Evolutionary conservation across 2,329 filamentous ascomycete genomes (phyloP).

Genomic region (Clarireedia monteithiana): DNA sequence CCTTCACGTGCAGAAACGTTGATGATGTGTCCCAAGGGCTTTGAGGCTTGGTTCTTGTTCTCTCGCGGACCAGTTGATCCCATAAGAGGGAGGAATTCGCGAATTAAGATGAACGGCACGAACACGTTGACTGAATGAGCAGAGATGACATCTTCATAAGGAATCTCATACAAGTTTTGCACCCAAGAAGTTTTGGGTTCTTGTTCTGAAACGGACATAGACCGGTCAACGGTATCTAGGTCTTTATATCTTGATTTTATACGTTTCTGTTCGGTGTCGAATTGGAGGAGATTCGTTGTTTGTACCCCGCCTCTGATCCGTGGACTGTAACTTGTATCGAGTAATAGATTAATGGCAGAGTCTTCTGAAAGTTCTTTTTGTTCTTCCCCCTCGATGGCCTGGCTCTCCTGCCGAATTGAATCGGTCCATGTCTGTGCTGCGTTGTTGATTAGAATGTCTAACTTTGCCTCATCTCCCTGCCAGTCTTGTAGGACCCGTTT

Average conservation of each 20-base stretch:
- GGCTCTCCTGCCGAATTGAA: conserved; percentile 8
- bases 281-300: neutral
- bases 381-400: conserved; percentile 9
- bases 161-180: conserved; percentile 13
- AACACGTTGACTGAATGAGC: conserved; percentile 18
- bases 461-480: neutral
- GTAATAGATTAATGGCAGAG: neutral
- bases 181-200: conserved; percentile 13
- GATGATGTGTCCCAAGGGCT: conserved; percentile 11
- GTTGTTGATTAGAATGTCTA: conserved; percentile 18
- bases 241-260: neutral
- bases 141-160: conserved; percentile 17
- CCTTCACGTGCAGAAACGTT: conserved; percentile 18
- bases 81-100: conserved; percentile 16
- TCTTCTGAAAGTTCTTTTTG: neutral
- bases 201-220: neutral
- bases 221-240: neutral
- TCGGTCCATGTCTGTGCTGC: conserved; percentile 17
- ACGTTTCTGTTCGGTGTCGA: conserved; percentile 1
- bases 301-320: neutral
- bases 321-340: neutral
- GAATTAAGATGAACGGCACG: conserved; percentile 14
- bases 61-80: neutral
- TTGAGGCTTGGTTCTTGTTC: neutral
- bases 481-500: neutral